Evolutionary conservation across 257 asterid genomes (phyloP).

Genomic region (Handroanthus guayacan): DNA sequence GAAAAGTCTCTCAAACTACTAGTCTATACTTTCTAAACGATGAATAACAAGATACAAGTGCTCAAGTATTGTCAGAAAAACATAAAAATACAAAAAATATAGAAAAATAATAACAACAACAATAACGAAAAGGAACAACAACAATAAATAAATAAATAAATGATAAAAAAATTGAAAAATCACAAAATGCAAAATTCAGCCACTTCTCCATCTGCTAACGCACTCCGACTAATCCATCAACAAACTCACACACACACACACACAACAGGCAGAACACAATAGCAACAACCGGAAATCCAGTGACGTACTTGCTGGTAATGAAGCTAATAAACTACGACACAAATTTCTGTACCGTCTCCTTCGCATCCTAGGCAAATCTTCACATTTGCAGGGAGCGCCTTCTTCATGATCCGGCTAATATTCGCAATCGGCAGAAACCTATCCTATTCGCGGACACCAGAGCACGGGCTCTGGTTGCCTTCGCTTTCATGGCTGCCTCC

Average conservation of each 20-base stretch:
- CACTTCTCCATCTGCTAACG: neutral
- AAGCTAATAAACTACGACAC: conserved; percentile 87
- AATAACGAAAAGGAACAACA: too few species aligned
- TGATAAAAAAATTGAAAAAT: neutral
- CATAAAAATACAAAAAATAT: neutral
- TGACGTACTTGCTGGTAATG: conserved; percentile 80
- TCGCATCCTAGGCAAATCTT: conserved; percentile 82
- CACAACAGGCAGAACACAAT: neutral
- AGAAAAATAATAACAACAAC: too few species aligned
- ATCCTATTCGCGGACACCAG: conserved; percentile 76
- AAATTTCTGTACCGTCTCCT: conserved; percentile 87
- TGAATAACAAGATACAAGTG: neutral
- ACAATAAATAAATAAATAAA: neutral
- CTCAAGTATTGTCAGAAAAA: neutral
- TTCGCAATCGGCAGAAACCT: conserved; percentile 83
- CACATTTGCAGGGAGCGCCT: conserved; percentile 72
- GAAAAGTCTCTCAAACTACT: neutral
- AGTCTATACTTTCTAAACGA: neutral
- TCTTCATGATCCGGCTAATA: conserved; percentile 36
- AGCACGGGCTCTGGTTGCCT: conserved; percentile 76
- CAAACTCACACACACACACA: neutral
- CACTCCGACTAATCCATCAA: neutral
- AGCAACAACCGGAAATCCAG: neutral
- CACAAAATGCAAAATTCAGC: neutral
- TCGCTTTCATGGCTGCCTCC: conserved; percentile 80